Evolutionary conservation across 345 rosid species (phyloP), one percentile per base, ranked within the genome.

Genomic region (Limnanthes douglasii): DNA sequence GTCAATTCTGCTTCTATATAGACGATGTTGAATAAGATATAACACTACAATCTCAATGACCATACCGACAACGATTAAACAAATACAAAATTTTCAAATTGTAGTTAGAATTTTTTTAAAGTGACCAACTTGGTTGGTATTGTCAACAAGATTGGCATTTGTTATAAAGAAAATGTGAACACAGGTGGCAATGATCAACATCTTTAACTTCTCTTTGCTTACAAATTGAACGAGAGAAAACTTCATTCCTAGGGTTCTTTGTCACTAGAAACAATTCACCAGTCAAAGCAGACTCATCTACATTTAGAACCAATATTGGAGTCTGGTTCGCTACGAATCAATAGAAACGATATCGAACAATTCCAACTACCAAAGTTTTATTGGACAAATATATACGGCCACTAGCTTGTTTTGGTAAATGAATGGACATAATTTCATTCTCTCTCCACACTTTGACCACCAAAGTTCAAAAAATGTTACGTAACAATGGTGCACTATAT

Each of bases 241-340:
- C 57, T 51, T 57, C 63, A 44, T 57, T 48, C 8, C 57, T 51
- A 5, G 63, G 57, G 43, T 57, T 51, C 44, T 57, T 57, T 35
- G 63, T 57, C 39, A 57, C 63, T 39, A 86, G 83, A 46, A 83
- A 74, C 27, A 90, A 83, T 53, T 83, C 95, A 33, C 94, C 94
- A 4, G 94, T 82, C 22, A 82, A 73, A 31, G 90, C 76, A 53
- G 94, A 67, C 47, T 83, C 85, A 39, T 83, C 95, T 51, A 83
- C 72, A 65, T 83, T 83, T 32, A 83, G 65, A 6, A n/a, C n/a
- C n/a, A n/a, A n/a, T n/a, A n/a, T n/a, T n/a, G n/a, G n/a, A n/a
- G n/a, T n/a, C n/a, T n/a, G n/a, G n/a, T n/a, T n/a, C n/a, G n/a
- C n/a, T n/a, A n/a, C n/a, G n/a, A n/a, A n/a, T n/a, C n/a, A n/a